These are phyloP conservation scores for Scytalidium lignicola DNA, from an alignment of 2,329 filamentous ascomycete genomes.

Conservation along the genomic window DNA sequence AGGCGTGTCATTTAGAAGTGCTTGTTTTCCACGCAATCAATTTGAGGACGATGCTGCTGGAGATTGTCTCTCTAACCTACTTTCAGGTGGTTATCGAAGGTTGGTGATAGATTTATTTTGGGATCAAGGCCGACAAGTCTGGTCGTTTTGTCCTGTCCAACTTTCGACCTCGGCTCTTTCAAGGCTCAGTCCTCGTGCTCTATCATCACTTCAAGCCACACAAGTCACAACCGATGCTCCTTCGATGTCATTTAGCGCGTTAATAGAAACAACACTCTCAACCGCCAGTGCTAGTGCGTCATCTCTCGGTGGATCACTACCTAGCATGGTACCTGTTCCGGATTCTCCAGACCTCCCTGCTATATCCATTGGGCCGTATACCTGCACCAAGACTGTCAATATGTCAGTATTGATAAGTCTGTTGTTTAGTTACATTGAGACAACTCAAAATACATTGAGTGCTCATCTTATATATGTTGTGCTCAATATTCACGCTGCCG, in stretches of 20 bases:
- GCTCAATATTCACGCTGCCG: conserved; percentile 56
- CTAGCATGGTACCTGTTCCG: conserved; percentile 11
- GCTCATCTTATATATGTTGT: conserved; percentile 48
- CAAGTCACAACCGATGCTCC: not conserved
- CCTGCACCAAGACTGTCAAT: conserved; percentile 50
- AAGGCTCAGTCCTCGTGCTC: conserved; percentile 11
- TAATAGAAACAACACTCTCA: not conserved
- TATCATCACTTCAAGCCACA: conserved; percentile 9
- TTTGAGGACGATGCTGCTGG: conserved; percentile 46
- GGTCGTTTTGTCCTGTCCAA: conserved; percentile 57
- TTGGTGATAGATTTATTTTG: conserved; percentile 59
- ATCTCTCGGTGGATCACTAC: conserved; percentile 15
- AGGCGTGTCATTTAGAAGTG: conserved; percentile 49
- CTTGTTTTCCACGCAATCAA: conserved; percentile 50
- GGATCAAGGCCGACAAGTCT: conserved; percentile 47
- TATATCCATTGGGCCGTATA: conserved; percentile 44
- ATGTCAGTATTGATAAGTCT: conserved; percentile 44
- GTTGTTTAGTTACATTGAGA: conserved; percentile 46
- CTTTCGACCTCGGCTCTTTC: conserved; percentile 35
- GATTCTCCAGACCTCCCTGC: conserved; percentile 24
- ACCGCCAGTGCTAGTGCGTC: conserved; percentile 6
- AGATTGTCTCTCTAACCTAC: conserved; percentile 57
- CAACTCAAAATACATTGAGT: conserved; percentile 48
- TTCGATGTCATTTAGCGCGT: not conserved
- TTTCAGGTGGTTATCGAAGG: conserved; percentile 53